These are phyloP conservation scores for Eucalyptus sp. DNA, from an alignment of 345 rosid species.

Conservation along the genomic window DNA sequence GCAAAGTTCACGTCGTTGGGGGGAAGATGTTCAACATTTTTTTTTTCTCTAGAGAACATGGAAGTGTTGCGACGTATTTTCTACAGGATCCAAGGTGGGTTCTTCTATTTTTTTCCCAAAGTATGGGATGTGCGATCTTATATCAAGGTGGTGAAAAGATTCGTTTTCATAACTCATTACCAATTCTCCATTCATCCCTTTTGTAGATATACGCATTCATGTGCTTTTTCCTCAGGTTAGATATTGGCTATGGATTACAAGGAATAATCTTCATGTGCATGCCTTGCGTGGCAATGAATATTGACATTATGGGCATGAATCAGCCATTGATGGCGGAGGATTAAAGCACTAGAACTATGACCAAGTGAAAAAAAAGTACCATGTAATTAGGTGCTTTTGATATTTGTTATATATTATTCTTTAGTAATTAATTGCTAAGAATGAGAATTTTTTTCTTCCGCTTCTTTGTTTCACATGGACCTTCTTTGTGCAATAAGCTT, in stretches of 20 bases:
- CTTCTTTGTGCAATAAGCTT: neutral
- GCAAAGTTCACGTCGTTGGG: neutral
- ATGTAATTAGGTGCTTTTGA: neutral
- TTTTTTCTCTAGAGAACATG: neutral
- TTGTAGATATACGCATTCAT: neutral
- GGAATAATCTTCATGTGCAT: neutral
- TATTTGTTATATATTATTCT: neutral
- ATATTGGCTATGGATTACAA: neutral
- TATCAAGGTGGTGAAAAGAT: neutral
- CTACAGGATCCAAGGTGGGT: neutral
- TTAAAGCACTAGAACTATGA: neutral
- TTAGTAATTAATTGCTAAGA: neutral
- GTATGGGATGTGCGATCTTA: neutral
- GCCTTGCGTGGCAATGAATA: neutral
- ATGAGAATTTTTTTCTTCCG: neutral
- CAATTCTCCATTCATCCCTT: neutral
- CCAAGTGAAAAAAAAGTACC: neutral
- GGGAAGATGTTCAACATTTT: neutral
- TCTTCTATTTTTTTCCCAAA: neutral
- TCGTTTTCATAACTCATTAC: neutral
- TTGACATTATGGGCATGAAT: neutral
- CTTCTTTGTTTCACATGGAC: neutral
- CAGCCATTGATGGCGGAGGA: neutral
- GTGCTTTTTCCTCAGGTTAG: neutral
- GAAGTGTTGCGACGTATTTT: neutral